Conservation (phyloP, 768 basidiomycete species). For the Mycena galopus region DNA sequence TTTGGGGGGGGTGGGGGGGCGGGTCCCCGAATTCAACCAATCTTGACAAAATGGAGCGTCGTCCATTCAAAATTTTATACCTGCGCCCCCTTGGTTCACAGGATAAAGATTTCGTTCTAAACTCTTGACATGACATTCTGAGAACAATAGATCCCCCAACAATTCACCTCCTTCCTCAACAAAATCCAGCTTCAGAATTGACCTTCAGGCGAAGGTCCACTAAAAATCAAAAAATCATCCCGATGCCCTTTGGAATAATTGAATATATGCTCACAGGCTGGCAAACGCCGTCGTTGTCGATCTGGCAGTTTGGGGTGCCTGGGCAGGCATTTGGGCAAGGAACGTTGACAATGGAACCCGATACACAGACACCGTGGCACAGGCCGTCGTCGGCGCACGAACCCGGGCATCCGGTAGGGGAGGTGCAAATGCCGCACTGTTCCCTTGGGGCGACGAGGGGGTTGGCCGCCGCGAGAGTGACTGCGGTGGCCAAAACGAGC, state of each 20-base stretch:
- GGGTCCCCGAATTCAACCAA: no score
- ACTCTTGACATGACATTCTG: constrained; percentile 26
- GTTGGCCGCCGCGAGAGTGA: constrained; percentile 26
- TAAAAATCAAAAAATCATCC: constrained; percentile 22
- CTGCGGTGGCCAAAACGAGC: constrained; percentile 25
- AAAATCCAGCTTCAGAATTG: constrained; percentile 29
- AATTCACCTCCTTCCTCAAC: constrained; percentile 28
- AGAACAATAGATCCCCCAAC: constrained; percentile 28
- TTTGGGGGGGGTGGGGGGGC: no score
- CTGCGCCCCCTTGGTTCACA: no score
- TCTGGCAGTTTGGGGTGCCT: constrained; percentile 25
- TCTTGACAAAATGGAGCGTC: no score
- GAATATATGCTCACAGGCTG: constrained; percentile 26
- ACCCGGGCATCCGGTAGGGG: constrained; percentile 24
- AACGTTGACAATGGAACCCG: constrained; percentile 27
- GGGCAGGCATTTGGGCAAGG: constrained; percentile 25
- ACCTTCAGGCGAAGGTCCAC: constrained; percentile 22
- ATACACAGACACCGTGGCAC: constrained; percentile 26
- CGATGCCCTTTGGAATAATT: constrained; percentile 25
- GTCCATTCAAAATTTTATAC: no score
- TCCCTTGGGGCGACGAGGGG: constrained; percentile 26
- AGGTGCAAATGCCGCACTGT: constrained; percentile 26
- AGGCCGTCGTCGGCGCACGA: constrained; percentile 26
- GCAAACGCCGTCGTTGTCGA: constrained; percentile 23
- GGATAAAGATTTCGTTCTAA: constrained; percentile 25